Evolutionary conservation across 2,329 filamentous ascomycete species (phyloP).

Genomic region (Trichoderma endophyticum): DNA sequence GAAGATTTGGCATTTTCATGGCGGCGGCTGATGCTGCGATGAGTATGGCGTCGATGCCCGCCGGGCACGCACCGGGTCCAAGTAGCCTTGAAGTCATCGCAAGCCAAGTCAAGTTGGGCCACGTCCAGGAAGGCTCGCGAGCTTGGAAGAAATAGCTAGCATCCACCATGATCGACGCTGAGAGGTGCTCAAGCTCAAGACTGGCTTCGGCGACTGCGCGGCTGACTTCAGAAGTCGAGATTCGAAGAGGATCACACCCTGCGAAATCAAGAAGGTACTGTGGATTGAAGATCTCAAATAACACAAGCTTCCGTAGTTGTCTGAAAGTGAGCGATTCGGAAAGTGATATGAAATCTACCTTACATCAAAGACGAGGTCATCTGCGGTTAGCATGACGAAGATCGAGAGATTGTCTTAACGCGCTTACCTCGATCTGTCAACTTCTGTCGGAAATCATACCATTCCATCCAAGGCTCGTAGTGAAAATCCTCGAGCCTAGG

Average conservation of each 20-base stretch:
- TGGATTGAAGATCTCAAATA: background rate
- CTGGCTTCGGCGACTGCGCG: background rate
- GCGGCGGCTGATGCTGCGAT: conserved; percentile 25
- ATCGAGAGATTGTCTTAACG: background rate
- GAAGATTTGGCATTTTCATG: conserved; percentile 30
- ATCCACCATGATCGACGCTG: background rate
- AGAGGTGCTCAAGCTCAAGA: background rate
- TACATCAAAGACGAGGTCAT: background rate
- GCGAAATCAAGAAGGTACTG: background rate
- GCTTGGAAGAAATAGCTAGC: background rate
- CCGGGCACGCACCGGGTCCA: conserved; percentile 14
- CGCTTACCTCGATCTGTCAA: background rate
- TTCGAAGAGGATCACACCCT: background rate
- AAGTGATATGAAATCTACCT: background rate
- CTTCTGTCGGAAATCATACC: background rate
- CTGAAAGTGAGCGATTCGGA: background rate
- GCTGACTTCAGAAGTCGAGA: background rate
- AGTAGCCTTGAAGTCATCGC: conserved; percentile 29
- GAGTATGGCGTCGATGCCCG: conserved; percentile 25
- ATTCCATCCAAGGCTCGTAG: conserved; percentile 37
- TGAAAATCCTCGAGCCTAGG: conserved; percentile 34
- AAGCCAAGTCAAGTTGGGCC: conserved; percentile 29
- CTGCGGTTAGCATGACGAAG: background rate
- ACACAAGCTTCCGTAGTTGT: conserved; percentile 2
- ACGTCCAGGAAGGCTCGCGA: conserved; percentile 8